A percentile compares a stretch with the other conserved stretches of the same genome.
Conservation (phyloP, 345 rosid species). For the Ceriops decandra region DNA sequence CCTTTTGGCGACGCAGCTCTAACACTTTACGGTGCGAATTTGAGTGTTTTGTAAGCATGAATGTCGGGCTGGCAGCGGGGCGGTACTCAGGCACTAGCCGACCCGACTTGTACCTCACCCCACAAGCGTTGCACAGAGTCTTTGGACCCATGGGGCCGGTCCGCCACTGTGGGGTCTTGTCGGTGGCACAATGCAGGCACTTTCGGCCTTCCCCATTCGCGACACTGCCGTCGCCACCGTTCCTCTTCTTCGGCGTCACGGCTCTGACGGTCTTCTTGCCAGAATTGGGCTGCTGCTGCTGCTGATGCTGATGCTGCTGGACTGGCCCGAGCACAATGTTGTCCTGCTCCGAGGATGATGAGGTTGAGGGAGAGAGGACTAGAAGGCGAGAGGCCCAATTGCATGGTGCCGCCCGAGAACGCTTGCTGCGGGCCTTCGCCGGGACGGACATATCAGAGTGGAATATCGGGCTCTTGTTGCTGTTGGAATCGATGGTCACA, state of each 20-base stretch:
- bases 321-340: conserved; percentile 10
- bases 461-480: conserved; percentile 37
- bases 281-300: conserved; percentile 1
- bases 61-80: conserved; percentile 78
- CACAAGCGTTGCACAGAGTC: conserved; percentile 90
- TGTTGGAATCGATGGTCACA: neutral
- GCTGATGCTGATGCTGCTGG: neutral
- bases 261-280: conserved; percentile 36
- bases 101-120: conserved; percentile 75
- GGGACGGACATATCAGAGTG: conserved; percentile 69
- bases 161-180: conserved; percentile 85
- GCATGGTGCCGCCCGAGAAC: conserved; percentile 74
- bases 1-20: conserved; percentile 41
- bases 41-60: conserved; percentile 62
- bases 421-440: conserved; percentile 93
- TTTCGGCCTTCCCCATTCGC: conserved; percentile 40
- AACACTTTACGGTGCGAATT: conserved; percentile 75
- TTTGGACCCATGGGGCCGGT: conserved; percentile 84
- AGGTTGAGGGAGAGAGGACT: conserved; percentile 38
- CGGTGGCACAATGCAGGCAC: conserved; percentile 69
- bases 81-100: conserved; percentile 74
- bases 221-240: conserved; percentile 16
- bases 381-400: conserved; percentile 86
- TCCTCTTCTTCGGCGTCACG: conserved; percentile 39
- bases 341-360: conserved; percentile 34